Evolutionary conservation across 768 basidiomycete species (phyloP), one percentile per base, ranked within the genome.

Genomic region (Mycena rebaudengoi): DNA sequence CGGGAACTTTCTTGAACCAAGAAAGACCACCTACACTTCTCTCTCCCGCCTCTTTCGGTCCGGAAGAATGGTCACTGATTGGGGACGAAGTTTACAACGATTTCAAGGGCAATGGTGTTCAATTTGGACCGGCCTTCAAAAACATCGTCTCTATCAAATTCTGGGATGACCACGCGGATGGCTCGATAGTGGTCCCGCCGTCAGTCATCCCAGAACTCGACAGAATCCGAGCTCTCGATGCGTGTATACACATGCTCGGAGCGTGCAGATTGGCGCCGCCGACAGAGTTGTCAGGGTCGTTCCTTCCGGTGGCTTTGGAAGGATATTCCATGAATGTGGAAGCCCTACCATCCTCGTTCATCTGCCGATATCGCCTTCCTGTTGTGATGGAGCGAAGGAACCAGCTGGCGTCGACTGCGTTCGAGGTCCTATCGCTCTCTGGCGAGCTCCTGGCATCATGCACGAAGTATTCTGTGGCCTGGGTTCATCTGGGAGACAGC

Each of bases 211-310:
- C 62, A 14, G 64, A 69, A 18, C 72, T 73, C 32, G 76, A 79
- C 54, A 71, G 71, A 40, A 75, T 76, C 53, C 71, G 78, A 18
- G 76, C 76, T 58, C 62, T 79, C 32, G 78, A 79, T 53, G 73
- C 78, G 13, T 78, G 76, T 41, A 64, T 78, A 20, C 78, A 79
- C 53, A 73, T 75, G 74, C 73, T 79, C 40, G 78, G 74, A 18
- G 73, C 75, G 1, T 58, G 29, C 25, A 21, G 49, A 33, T 43
- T 75, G 20, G 66, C 72, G 11, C 67, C 66, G 60, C 65, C 3
- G 40, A 71, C 30, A 67, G 71, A 8, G 70, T 73, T 16, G 33
- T 62, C 70, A 7, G 77, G 77, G 5, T 72, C 75, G 8, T 78
- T 73, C 64, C 67, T 78, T 23, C 77, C 77, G 16, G 72, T 75